phyloP scores from a whole-genome alignment of 805 yeast species.

The Candida silvicultrix region DNA sequence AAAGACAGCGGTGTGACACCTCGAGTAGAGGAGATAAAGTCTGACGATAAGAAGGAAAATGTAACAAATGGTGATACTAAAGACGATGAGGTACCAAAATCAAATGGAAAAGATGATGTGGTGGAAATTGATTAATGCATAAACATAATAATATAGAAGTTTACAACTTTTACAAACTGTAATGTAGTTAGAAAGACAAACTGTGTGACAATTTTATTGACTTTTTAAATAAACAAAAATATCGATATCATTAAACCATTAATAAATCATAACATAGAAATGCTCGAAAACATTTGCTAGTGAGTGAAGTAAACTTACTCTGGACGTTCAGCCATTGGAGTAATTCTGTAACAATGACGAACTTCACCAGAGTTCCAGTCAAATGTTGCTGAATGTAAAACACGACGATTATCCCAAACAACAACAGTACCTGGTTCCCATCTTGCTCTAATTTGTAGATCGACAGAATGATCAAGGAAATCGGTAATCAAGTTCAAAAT shows the following conservation, averaged over 20 bases:
- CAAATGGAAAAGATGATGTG: background rate
- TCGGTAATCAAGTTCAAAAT: slow-evolving; percentile 51
- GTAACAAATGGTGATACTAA: background rate
- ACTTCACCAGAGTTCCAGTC: slow-evolving; percentile 66
- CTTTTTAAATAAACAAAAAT: no score
- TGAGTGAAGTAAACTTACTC: no score
- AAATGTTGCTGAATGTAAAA: slow-evolving; percentile 60
- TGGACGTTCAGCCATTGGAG: slow-evolving; percentile 72
- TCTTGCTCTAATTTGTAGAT: slow-evolving; percentile 60
- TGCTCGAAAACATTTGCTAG: no score
- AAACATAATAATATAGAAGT: background rate
- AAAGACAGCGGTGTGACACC: background rate
- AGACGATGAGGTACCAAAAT: background rate
- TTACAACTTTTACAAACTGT: no score
- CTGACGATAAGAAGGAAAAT: background rate
- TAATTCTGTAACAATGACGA: slow-evolving; percentile 70
- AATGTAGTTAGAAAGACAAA: no score
- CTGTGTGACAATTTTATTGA: no score
- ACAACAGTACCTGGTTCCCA: slow-evolving; percentile 71
- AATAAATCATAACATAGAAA: no score
- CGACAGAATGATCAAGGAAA: slow-evolving; percentile 48
- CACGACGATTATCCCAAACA: slow-evolving; percentile 74
- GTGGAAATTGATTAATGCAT: background rate
- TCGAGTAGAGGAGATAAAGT: background rate
- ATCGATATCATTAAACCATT: background rate